Evolutionary conservation across 2,329 filamentous ascomycete genomes (phyloP), one percentile per base, ranked within the genome.

Genomic region (Chaetomium strumarium): DNA sequence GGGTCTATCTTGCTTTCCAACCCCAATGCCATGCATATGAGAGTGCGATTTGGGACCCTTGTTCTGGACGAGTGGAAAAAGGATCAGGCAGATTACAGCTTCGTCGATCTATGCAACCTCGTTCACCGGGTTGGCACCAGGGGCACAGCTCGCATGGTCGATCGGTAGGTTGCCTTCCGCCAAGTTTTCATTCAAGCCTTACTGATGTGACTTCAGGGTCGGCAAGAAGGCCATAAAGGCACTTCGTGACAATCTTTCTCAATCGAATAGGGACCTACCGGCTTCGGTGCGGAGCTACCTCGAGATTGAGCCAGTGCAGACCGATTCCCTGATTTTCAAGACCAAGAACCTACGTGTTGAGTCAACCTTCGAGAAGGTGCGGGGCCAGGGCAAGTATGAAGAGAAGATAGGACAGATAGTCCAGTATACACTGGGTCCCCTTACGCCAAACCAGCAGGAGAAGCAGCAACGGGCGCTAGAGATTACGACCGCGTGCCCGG

Each of bases 401-500:
- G 38, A 43, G 10, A 49, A 38, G 19, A 30, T 12, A 11, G 49
- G 39, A 9, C 7, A n/a, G 2, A 37, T 17, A 2, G 5, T 30
- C 17, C 36, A 51, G 24, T 57, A 53, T 33, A 41, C 20, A 3
- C 46, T 61, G n/a, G 53, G 57, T 19, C 36, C 60, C 5, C 33
- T 60, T 17, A 24, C 20, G 9, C 51, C 31, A 4, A 48, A 41
- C 5, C 57, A 47, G 10, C 48, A 52, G 12, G 58, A 61, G 42
- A 59, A 55, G 46, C 51, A 46, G 10, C 16, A 52, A 30, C 51
- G 52, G 29, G 51, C 49, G 9, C 52, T 60, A 4, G 62, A 66
- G 33, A 52, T 69, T 13, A 55, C 60, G 1, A 66, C 60, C n/a
- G 55, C 66, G 7, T 68, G 67, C 38, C 61, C 67, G 3, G 63